Conservation (phyloP, 2,329 filamentous ascomycete genomes). For the Phoma sp. region DNA sequence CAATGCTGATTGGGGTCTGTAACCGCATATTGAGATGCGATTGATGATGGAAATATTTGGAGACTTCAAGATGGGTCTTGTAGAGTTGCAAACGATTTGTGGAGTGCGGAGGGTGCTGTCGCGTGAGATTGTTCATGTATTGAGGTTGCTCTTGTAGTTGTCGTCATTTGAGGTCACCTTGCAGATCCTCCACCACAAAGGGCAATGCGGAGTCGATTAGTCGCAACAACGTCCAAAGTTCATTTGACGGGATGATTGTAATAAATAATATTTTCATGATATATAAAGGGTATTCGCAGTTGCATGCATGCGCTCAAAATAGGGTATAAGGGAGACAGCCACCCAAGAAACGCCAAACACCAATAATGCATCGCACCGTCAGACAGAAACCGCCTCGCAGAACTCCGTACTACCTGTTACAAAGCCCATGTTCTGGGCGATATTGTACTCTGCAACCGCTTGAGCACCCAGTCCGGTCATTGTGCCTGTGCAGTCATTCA, state of each 20-base stretch:
- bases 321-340: slow-evolving; percentile 4
- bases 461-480: slow-evolving; percentile 52
- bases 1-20: slow-evolving; percentile 12
- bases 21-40: slow-evolving; percentile 24
- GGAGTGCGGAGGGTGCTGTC: slow-evolving; percentile 12
- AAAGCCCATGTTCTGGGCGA: slow-evolving; percentile 54
- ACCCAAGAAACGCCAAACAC: slow-evolving; percentile 3
- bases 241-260: not conserved
- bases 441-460: slow-evolving; percentile 51
- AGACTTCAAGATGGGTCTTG: not conserved
- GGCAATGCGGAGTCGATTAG: slow-evolving; percentile 22
- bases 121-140: slow-evolving; percentile 22
- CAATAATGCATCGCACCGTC: slow-evolving; percentile 1
- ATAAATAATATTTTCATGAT: slow-evolving; percentile 1
- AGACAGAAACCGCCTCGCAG: slow-evolving; percentile 25
- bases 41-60: not conserved
- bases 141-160: slow-evolving; percentile 24
- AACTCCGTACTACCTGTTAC: slow-evolving; percentile 49
- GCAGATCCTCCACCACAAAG: slow-evolving; percentile 29
- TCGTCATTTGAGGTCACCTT: slow-evolving; percentile 39
- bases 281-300: slow-evolving; percentile 23
- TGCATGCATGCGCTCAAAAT: slow-evolving; percentile 6
- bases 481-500: slow-evolving; percentile 52
- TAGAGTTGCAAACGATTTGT: not conserved
- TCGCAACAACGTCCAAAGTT: slow-evolving; percentile 3